Percentiles rank a stretch among this genome's conserved stretches.
Conservation (phyloP, 192 early-diverging fungal species). For the Backusella westeae region DNA sequence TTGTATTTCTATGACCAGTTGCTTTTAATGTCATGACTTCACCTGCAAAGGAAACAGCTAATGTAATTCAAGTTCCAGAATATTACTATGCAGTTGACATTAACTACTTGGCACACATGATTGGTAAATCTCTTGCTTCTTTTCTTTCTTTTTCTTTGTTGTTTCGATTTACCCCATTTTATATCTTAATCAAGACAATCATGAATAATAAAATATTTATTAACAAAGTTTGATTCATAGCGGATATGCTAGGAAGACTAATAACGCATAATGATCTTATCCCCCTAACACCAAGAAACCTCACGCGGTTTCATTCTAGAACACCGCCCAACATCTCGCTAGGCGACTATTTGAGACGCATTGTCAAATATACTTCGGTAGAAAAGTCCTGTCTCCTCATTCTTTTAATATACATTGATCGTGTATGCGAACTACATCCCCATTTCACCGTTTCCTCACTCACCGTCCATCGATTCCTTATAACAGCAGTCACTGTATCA, state of each 20-base stretch:
- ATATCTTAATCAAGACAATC: background rate
- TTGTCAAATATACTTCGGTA: constrained; percentile 88
- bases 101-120: constrained; percentile 48
- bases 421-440: constrained; percentile 69
- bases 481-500: constrained; percentile 81
- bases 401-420: constrained; percentile 92
- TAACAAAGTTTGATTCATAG: constrained; percentile 31
- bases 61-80: constrained; percentile 33
- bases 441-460: constrained; percentile 91
- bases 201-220: background rate
- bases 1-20: background rate
- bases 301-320: constrained; percentile 95
- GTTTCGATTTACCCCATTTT: background rate
- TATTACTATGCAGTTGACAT: constrained; percentile 51
- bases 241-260: constrained; percentile 59
- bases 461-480: constrained; percentile 93
- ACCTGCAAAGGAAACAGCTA: constrained; percentile 4
- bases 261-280: constrained; percentile 61
- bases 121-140: constrained; percentile 32
- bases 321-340: constrained; percentile 86
- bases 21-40: constrained; percentile 16
- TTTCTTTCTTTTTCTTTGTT: background rate
- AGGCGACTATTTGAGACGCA: constrained; percentile 84
- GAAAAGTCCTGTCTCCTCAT: constrained; percentile 87
- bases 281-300: constrained; percentile 55